Evolutionary conservation across 345 rosid species (phyloP), one percentile per base, ranked within the genome.

Genomic region (Gossypium ekmanianum): DNA sequence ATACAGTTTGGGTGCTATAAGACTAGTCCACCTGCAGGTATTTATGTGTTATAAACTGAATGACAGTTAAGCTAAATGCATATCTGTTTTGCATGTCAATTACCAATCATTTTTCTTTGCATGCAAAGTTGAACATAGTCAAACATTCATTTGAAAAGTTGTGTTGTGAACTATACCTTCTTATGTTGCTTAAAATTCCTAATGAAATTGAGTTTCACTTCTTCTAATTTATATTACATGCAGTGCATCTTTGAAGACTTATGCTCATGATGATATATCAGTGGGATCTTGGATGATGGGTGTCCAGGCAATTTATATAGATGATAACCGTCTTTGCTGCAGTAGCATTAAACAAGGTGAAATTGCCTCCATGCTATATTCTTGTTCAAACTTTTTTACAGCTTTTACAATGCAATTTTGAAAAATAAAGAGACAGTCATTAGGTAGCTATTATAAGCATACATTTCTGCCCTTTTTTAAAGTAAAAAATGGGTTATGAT

Each of bases 271-370:
- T 65, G 98, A 95, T 84, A 81, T 58, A 77, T 86, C 98, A 3
- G 77, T 91, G 1, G 99, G 99, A 56, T 95, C 99, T 72, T 95
- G 98, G 99, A 89, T 95, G 97, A 91, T 95, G 85, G 98, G 98
- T 78, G 71, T 95, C 58, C 89, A 86, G 61, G 92, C 97, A 71
- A 88, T 97, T 56, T 91, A 90, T 73, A 93, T 89, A 81, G 99
- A 95, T 52, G 99, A 95, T 79, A 90, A 87, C 76, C 91, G 89
- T 57, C 85, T 95, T 67, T 95, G 99, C 84, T 93, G 99, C 83
- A 72, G 92, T 79, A 89, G 97, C 83, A 84, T 85, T 51, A 88
- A 86, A 80, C 98, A 91, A 90, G 99, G 99, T 95, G 78, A 83
- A 76, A 59, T 56, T 72, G 41, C 58, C 72, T 39, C 27, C 22